phyloP scores from a whole-genome alignment of 192 early-diverging fungal species.

The Entrophospora sp. region DNA sequence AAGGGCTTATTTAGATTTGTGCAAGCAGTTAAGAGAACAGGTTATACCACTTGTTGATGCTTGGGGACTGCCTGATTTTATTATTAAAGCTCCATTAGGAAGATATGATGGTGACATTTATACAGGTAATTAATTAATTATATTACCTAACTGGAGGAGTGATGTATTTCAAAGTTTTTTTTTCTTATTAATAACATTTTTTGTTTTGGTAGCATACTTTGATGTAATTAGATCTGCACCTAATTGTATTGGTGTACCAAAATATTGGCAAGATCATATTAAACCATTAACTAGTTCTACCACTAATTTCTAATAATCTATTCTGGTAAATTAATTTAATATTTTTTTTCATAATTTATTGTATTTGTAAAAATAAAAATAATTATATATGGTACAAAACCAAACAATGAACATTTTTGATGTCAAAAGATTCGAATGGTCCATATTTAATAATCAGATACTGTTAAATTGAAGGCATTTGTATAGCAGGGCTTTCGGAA shows the following conservation, averaged over 20 bases:
- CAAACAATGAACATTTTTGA: too few species aligned
- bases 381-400: too few species aligned
- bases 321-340: too few species aligned
- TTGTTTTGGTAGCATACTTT: conserved; percentile 26
- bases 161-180: not conserved
- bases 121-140: conserved; percentile 24
- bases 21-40: conserved; percentile 38
- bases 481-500: too few species aligned
- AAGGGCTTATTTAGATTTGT: conserved; percentile 31
- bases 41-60: conserved; percentile 44
- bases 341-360: too few species aligned
- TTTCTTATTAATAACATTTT: not conserved
- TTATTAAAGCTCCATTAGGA: conserved; percentile 50
- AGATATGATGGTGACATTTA: conserved; percentile 53
- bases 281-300: conserved; percentile 34
- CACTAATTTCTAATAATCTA: too few species aligned
- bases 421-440: too few species aligned
- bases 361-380: too few species aligned
- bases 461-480: too few species aligned
- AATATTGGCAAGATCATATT: conserved; percentile 31
- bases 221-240: conserved; percentile 29
- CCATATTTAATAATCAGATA: too few species aligned
- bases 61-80: conserved; percentile 47
- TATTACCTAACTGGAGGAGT: not conserved
- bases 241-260: conserved; percentile 27